Evolutionary conservation across 2,329 filamentous ascomycete genomes (phyloP).

Genomic region (Aspergillus felis): DNA sequence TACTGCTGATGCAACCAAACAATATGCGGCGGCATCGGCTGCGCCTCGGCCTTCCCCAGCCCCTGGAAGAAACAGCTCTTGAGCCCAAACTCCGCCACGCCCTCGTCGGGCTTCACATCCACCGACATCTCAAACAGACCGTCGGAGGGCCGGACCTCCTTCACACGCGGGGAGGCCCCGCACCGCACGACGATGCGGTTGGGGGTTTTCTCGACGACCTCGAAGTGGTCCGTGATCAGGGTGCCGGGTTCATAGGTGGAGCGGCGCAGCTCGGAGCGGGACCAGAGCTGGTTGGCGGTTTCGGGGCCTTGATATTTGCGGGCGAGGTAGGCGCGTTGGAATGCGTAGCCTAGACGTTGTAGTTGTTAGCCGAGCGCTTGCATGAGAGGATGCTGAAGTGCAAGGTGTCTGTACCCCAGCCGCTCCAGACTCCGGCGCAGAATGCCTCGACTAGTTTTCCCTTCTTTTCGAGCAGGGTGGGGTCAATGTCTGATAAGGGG

Average conservation of each 20-base stretch:
- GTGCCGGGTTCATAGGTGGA: conserved; percentile 61
- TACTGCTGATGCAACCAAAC: conserved; percentile 54
- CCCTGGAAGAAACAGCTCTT: conserved; percentile 63
- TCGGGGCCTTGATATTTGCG: conserved; percentile 56
- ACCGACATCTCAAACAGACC: conserved; percentile 65
- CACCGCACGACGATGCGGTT: conserved; percentile 61
- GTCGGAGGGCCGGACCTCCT: conserved; percentile 55
- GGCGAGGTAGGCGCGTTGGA: conserved; percentile 57
- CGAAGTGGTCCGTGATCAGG: conserved; percentile 66
- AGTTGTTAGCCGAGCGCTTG: neutral
- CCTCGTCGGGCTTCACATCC: conserved; percentile 54
- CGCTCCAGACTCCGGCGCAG: conserved; percentile 64
- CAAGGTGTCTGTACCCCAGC: conserved; percentile 48
- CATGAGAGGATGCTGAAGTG: neutral
- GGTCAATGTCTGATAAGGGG: conserved; percentile 60
- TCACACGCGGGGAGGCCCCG: conserved; percentile 60
- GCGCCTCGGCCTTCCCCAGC: conserved; percentile 38
- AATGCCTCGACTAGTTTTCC: conserved; percentile 61
- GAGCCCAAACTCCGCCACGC: conserved; percentile 60
- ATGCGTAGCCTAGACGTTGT: conserved; percentile 35
- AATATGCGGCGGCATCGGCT: conserved; percentile 46
- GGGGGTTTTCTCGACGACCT: conserved; percentile 63
- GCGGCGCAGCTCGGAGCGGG: conserved; percentile 49
- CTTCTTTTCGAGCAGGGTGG: conserved; percentile 60
- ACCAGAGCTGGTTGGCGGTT: conserved; percentile 61